Percentiles rank a stretch among this genome's conserved stretches.
Evolutionary conservation across 768 basidiomycete species (phyloP).

Genomic region (Suillus luteus): DNA sequence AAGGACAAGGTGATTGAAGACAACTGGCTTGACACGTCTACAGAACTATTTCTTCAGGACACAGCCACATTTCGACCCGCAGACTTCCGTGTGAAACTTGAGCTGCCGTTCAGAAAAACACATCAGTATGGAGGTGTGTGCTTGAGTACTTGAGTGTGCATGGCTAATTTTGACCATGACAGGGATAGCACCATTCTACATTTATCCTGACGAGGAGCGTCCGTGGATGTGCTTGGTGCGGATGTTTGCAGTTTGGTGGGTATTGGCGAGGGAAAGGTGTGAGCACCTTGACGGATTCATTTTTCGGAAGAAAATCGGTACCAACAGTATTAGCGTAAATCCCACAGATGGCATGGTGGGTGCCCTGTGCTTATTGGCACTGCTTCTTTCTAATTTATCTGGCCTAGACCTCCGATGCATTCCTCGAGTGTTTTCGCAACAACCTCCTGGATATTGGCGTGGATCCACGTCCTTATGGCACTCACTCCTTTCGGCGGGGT

Average conservation of each 20-base stretch:
- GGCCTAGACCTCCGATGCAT: constrained; percentile 27
- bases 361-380: neutral
- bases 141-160: too few relatives aligned
- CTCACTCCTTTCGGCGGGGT: constrained; percentile 39
- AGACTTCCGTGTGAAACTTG: constrained; percentile 20
- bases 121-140: constrained; percentile 29
- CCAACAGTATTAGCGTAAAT: neutral
- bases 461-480: constrained; percentile 33
- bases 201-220: constrained; percentile 26
- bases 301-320: constrained; percentile 6
- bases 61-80: neutral
- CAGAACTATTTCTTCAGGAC: constrained; percentile 1
- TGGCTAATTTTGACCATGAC: neutral
- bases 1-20: neutral
- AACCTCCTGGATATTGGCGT: constrained; percentile 42
- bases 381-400: too few relatives aligned
- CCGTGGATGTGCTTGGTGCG: constrained; percentile 38
- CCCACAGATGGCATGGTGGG: constrained; percentile 6
- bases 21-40: neutral
- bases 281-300: constrained; percentile 6
- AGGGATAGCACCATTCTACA: constrained; percentile 36
- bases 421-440: constrained; percentile 41
- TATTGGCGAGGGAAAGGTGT: neutral
- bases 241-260: constrained; percentile 34
- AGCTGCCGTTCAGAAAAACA: constrained; percentile 31